These are phyloP conservation scores for Bimuria novae-zelandiae DNA, from an alignment of 2,329 filamentous ascomycete species.

Conservation along the genomic window DNA sequence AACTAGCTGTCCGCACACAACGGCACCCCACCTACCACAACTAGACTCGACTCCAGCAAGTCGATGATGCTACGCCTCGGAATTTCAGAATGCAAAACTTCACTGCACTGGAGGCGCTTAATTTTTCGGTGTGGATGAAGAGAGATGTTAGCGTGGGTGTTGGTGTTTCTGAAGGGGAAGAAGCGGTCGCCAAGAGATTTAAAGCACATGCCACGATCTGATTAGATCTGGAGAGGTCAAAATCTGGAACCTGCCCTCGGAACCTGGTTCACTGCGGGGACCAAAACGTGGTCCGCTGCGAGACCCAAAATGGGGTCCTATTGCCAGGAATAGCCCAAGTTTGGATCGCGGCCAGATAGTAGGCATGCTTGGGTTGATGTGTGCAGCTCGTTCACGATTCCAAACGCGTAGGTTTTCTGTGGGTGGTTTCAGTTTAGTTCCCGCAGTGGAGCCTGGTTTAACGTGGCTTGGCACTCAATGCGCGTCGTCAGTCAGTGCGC, in stretches of 20 bases:
- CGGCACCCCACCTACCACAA: too few species aligned
- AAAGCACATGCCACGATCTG: conserved; percentile 8
- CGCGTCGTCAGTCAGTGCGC: too few species aligned
- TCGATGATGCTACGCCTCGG: too few species aligned
- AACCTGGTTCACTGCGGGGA: conserved; percentile 1
- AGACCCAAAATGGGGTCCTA: conserved; percentile 8
- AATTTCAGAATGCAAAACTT: too few species aligned
- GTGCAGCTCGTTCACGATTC: conserved; percentile 2
- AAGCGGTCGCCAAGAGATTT: conserved; percentile 7
- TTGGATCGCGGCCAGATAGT: conserved; percentile 4
- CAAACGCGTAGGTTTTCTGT: conserved; percentile 9
- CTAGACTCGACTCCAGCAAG: too few species aligned
- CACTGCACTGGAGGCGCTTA: not conserved
- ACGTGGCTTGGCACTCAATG: too few species aligned
- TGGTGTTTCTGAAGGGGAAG: conserved; percentile 3
- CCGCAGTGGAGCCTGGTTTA: not conserved
- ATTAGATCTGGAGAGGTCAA: conserved; percentile 9
- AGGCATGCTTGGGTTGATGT: conserved; percentile 2
- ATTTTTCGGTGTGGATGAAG: conserved; percentile 7
- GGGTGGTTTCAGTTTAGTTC: conserved; percentile 5
- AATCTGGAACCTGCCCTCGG: conserved; percentile 1
- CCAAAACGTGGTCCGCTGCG: conserved; percentile 3
- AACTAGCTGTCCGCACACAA: too few species aligned
- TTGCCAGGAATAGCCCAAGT: conserved; percentile 8
- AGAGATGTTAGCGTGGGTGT: conserved; percentile 3